phyloP scores from a whole-genome alignment of 228 moss, liverwort and hornwort species.

The Sphagnum fallax region DNA sequence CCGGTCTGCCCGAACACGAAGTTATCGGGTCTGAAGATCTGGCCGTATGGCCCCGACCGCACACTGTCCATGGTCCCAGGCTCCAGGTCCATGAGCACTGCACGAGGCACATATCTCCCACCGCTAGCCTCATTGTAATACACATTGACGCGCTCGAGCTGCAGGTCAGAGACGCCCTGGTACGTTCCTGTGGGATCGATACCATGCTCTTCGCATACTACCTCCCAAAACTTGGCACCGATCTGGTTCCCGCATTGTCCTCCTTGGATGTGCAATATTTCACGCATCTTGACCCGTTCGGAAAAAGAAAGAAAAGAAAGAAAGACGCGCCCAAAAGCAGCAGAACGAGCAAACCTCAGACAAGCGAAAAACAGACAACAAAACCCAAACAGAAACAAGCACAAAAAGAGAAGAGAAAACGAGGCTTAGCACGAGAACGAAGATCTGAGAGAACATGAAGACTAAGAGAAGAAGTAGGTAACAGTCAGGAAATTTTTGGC shows the following conservation, averaged over 20 bases:
- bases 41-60: conserved; percentile 44
- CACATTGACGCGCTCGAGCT: conserved; percentile 46
- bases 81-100: conserved; percentile 9
- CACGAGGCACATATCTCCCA: conserved; percentile 10
- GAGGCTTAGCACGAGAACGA: too few relatives aligned
- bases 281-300: conserved; percentile 18
- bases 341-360: too few relatives aligned
- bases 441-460: too few relatives aligned
- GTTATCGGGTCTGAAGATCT: conserved; percentile 44
- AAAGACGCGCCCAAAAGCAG: too few relatives aligned
- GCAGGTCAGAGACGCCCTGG: conserved; percentile 44
- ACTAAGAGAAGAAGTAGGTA: too few relatives aligned
- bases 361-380: too few relatives aligned
- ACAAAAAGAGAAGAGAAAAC: too few relatives aligned
- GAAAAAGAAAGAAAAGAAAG: too few relatives aligned
- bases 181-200: conserved; percentile 47
- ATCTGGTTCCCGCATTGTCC: conserved; percentile 47
- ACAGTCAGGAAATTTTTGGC: too few relatives aligned
- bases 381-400: too few relatives aligned
- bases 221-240: conserved; percentile 57
- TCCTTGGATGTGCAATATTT: conserved; percentile 34
- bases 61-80: conserved; percentile 25
- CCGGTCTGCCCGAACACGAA: conserved; percentile 50
- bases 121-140: conserved; percentile 41
- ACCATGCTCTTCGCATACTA: conserved; percentile 50